Evolutionary conservation across 2,329 filamentous ascomycete genomes (phyloP).

Genomic region (Colletotrichum simmondsii): DNA sequence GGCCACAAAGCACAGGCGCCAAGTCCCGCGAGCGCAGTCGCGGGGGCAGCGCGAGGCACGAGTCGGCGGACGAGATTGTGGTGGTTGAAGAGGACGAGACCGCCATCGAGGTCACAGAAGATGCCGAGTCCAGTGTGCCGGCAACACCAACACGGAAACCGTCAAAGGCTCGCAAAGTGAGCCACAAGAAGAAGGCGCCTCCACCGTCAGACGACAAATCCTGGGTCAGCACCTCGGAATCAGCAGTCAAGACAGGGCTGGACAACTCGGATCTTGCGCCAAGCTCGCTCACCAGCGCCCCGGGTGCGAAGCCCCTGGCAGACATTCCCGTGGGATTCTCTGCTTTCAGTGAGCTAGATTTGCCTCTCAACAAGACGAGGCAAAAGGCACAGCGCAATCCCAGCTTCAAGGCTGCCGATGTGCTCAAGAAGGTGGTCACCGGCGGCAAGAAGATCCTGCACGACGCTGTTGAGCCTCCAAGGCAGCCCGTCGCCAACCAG

Average conservation of each 20-base stretch:
- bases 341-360: conserved; percentile 73
- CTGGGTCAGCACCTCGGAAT: conserved; percentile 41
- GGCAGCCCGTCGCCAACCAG: conserved; percentile 61
- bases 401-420: conserved; percentile 70
- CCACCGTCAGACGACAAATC: conserved; percentile 40
- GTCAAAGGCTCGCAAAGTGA: conserved; percentile 22
- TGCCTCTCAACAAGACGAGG: conserved; percentile 57
- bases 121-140: conserved; percentile 46
- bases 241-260: conserved; percentile 30
- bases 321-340: conserved; percentile 74
- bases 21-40: conserved; percentile 31
- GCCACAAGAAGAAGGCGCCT: conserved; percentile 23
- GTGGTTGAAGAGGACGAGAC: conserved; percentile 37
- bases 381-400: conserved; percentile 63
- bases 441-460: conserved; percentile 74
- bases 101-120: conserved; percentile 47
- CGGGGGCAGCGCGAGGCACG: conserved; percentile 38
- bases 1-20: conserved; percentile 41
- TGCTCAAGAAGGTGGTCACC: conserved; percentile 72
- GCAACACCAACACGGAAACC: conserved; percentile 48
- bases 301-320: conserved; percentile 62
- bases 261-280: conserved; percentile 50
- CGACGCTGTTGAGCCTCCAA: conserved; percentile 67
- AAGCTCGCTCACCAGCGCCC: conserved; percentile 43
- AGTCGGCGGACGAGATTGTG: conserved; percentile 43